phyloP scores from a whole-genome alignment of 352 stramenopile species.

The Phytophthora tentaculata region DNA sequence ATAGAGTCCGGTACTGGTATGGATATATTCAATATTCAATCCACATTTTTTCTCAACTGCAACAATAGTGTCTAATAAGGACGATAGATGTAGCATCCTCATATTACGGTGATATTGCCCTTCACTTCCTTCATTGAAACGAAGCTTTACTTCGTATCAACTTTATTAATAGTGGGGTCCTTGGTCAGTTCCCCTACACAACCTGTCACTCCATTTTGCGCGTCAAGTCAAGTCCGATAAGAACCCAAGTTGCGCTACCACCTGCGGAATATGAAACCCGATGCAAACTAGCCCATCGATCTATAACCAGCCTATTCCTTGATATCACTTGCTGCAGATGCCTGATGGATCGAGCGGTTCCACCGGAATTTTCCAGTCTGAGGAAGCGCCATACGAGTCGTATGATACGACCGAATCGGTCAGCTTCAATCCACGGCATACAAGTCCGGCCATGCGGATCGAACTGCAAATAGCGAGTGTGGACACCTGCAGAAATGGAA shows the following conservation, averaged over 20 bases:
- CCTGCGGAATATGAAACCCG: constrained; percentile 1
- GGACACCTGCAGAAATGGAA: constrained; percentile 10
- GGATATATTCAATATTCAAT: too few species aligned
- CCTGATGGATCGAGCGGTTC: constrained; percentile 2
- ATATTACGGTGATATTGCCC: not conserved
- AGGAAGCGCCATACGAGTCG: constrained; percentile 14
- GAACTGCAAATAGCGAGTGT: constrained; percentile 9
- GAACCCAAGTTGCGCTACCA: constrained; percentile 8
- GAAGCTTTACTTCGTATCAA: not conserved
- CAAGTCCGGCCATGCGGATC: constrained; percentile 4
- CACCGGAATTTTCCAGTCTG: not conserved
- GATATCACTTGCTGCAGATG: constrained; percentile 13
- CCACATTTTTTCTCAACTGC: not conserved
- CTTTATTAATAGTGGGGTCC: not conserved
- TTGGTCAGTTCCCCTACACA: not conserved
- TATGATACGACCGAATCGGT: not conserved
- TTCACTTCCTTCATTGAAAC: too few species aligned
- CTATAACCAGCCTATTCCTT: constrained; percentile 11
- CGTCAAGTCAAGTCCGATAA: constrained; percentile 5
- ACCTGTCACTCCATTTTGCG: constrained; percentile 5
- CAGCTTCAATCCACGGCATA: constrained; percentile 5
- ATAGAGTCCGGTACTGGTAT: constrained; percentile 17
- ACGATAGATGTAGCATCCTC: not conserved
- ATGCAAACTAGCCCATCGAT: not conserved
- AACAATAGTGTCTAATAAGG: not conserved